Percentiles rank a stretch among this genome's conserved stretches.
Conservation (phyloP, 2,329 filamentous ascomycete genomes). For the Neocatenulostroma microsporum region DNA sequence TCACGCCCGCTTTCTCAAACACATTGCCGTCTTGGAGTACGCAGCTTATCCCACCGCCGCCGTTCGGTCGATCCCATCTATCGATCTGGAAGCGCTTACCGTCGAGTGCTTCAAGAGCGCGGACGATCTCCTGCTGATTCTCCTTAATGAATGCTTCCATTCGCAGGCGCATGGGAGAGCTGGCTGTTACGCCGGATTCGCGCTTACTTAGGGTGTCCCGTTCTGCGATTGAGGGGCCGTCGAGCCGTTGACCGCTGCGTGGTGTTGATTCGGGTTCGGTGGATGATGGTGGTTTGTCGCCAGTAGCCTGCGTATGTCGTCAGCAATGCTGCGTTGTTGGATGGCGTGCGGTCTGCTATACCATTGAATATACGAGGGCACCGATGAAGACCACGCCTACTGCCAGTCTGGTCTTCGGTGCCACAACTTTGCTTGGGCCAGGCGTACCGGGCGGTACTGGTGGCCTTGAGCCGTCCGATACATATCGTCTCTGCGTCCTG, state of each 20-base stretch:
- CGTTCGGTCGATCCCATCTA: slow-evolving; percentile 78
- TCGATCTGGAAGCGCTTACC: slow-evolving; percentile 75
- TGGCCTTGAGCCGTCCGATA: slow-evolving; percentile 18
- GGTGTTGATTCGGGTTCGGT: background rate
- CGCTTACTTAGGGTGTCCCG: slow-evolving; percentile 74
- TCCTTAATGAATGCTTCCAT: slow-evolving; percentile 97
- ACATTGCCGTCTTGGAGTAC: slow-evolving; percentile 94
- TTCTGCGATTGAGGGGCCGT: slow-evolving; percentile 69
- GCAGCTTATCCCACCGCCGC: slow-evolving; percentile 88
- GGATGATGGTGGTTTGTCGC: slow-evolving; percentile 22
- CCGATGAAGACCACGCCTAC: slow-evolving; percentile 46
- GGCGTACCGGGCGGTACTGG: slow-evolving; percentile 23
- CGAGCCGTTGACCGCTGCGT: slow-evolving; percentile 34
- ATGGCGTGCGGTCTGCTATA: slow-evolving; percentile 24
- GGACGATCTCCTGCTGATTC: slow-evolving; percentile 81
- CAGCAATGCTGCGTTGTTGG: no score
- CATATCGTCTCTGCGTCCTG: slow-evolving; percentile 18
- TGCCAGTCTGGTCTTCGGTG: slow-evolving; percentile 37
- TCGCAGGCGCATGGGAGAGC: slow-evolving; percentile 90
- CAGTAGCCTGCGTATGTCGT: slow-evolving; percentile 30
- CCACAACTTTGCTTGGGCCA: slow-evolving; percentile 29
- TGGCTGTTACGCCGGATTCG: slow-evolving; percentile 62
- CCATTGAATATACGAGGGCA: slow-evolving; percentile 53
- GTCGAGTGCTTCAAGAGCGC: slow-evolving; percentile 74
- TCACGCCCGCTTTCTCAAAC: slow-evolving; percentile 96